A percentile compares a stretch with the other conserved stretches of the same genome.
Evolutionary conservation across 495 filamentous ascomycete species (phyloP).

Genomic region (Bacidia gigantensis): DNA sequence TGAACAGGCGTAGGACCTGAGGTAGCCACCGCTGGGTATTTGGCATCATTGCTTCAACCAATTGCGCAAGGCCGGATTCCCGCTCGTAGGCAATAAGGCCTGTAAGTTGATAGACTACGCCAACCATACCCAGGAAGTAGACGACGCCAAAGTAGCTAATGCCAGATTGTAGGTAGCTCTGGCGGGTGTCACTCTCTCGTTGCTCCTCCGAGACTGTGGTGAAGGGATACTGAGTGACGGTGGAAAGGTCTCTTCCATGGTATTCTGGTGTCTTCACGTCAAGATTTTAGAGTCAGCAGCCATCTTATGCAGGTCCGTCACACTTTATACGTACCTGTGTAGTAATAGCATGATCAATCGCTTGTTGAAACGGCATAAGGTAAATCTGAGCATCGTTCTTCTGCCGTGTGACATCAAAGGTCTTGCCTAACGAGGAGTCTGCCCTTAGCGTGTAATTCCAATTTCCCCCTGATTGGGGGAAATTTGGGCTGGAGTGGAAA

Average conservation of each 20-base stretch:
- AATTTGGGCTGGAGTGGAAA: constrained; percentile 53
- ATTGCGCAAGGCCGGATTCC: constrained; percentile 26
- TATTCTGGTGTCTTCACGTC: constrained; percentile 30
- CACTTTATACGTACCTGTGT: too few species aligned
- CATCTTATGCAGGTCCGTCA: too few species aligned
- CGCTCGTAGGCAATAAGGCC: constrained; percentile 29
- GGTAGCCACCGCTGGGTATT: constrained; percentile 24
- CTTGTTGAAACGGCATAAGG: constrained; percentile 58
- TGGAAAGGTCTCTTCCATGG: constrained; percentile 26
- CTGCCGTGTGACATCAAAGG: constrained; percentile 40
- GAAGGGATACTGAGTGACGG: constrained; percentile 54
- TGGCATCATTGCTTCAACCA: constrained; percentile 31
- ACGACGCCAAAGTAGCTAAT: constrained; percentile 5
- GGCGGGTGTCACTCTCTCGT: constrained; percentile 42
- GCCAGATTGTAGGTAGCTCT: constrained; percentile 49
- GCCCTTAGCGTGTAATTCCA: constrained; percentile 75
- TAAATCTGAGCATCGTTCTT: constrained; percentile 59
- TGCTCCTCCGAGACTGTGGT: constrained; percentile 51
- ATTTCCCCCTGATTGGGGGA: constrained; percentile 37
- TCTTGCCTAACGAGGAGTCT: constrained; percentile 44
- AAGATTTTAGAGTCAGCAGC: constrained; percentile 23
- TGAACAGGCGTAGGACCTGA: constrained; percentile 24
- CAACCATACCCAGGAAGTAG: constrained; percentile 7
- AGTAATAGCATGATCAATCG: constrained; percentile 58
- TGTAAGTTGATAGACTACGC: constrained; percentile 21